phyloP scores from a whole-genome alignment of 1,139 yeast genomes.

The Kodamaea sp. region DNA sequence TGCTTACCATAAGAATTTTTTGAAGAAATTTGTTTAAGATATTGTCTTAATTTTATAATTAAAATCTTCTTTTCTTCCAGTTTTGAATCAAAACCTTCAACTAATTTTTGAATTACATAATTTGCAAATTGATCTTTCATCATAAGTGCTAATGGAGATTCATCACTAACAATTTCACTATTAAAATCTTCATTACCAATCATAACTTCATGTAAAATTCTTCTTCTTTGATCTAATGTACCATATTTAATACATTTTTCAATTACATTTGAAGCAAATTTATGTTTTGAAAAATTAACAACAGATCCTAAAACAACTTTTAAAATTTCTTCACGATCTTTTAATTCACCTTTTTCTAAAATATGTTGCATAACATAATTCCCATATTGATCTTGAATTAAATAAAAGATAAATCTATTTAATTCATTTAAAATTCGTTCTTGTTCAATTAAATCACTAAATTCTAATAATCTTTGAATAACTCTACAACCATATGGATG shows the following conservation, averaged over 20 bases:
- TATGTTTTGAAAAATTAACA: constrained; percentile 84
- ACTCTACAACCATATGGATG: constrained; percentile 98
- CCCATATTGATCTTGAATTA: constrained; percentile 95
- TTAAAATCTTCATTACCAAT: constrained; percentile 42
- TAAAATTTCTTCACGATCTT: constrained; percentile 41
- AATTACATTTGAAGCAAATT: constrained; percentile 96
- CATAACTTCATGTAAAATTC: constrained; percentile 62
- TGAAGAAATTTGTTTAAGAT: constrained; percentile 53
- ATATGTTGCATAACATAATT: constrained; percentile 97
- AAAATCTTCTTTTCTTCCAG: constrained; percentile 62
- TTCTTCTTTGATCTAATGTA: constrained; percentile 54
- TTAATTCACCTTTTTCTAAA: constrained; percentile 68
- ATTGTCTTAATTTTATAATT: constrained; percentile 59
- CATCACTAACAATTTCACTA: constrained; percentile 43
- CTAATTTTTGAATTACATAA: constrained; percentile 91
- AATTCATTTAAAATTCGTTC: constrained; percentile 65
- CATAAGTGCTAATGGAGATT: constrained; percentile 72
- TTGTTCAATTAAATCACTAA: constrained; percentile 61
- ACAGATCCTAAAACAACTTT: constrained; percentile 53
- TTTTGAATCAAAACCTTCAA: constrained; percentile 66
- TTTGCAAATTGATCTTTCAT: constrained; percentile 98
- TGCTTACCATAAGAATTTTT: constrained; percentile 73
- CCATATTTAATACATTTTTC: constrained; percentile 89
- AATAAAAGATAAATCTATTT: constrained; percentile 65
- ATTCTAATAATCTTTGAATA: constrained; percentile 85